These are phyloP conservation scores for Liquidambar formosana DNA, from an alignment of 164 flowering plant genomes.

Conservation along the genomic window DNA sequence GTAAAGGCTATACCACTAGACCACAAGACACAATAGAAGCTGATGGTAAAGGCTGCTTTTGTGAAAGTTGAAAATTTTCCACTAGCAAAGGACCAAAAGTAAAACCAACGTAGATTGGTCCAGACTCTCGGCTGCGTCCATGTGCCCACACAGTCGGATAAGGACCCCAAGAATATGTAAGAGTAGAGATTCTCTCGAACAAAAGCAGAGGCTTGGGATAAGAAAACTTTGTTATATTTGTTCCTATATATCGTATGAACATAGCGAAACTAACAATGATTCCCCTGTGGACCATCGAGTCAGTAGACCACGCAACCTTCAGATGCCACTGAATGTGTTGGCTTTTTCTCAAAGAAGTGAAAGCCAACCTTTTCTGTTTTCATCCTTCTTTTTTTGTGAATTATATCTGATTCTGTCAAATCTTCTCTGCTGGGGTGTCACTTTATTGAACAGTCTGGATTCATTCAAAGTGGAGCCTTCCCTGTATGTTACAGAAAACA, in stretches of 20 bases:
- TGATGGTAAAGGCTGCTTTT: no score
- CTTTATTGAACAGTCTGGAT: neutral
- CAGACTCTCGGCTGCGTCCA: neutral
- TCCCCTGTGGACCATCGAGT: neutral
- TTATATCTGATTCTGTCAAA: neutral
- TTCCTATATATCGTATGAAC: no score
- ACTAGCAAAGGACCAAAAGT: no score
- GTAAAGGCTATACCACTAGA: no score
- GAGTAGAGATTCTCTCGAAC: no score
- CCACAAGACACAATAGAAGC: no score
- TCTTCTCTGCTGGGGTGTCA: neutral
- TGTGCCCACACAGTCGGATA: neutral
- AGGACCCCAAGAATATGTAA: neutral
- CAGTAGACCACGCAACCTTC: neutral
- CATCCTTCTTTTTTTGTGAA: neutral
- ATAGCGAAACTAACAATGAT: neutral
- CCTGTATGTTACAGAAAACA: no score
- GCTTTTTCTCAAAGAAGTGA: neutral
- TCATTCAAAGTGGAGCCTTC: no score
- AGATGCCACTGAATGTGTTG: constrained; percentile 14
- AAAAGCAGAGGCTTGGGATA: no score
- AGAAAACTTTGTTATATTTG: no score
- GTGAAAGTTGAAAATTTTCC: no score
- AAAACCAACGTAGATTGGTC: no score
- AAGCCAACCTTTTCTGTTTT: neutral